Conservation (phyloP, 768 basidiomycete genomes). For the Collybia sordida region DNA sequence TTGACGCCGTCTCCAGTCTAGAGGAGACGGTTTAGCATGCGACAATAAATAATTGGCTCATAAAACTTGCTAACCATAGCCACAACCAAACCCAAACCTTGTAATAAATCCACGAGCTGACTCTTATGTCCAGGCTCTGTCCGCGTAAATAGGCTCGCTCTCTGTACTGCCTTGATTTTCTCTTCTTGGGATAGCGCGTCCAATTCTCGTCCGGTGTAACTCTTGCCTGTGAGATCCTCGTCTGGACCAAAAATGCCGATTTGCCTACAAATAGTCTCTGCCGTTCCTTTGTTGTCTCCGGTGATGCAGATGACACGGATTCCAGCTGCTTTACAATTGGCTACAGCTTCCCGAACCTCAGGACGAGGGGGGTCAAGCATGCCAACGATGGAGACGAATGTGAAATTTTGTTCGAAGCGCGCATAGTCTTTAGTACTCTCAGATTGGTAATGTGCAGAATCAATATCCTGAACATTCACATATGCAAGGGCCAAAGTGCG, state of each 20-base stretch:
- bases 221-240: constrained; percentile 92
- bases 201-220: constrained; percentile 91
- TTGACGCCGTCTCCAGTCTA: constrained; percentile 98
- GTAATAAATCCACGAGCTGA: constrained; percentile 91
- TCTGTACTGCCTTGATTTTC: constrained; percentile 83
- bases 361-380: constrained; percentile 99
- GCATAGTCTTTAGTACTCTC: constrained; percentile 80
- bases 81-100: constrained; percentile 88
- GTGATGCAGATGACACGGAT: constrained; percentile 98
- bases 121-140: constrained; percentile 96
- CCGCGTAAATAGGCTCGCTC: constrained; percentile 87
- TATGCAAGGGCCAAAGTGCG: constrained; percentile 93
- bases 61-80: constrained; percentile 76
- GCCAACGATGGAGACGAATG: constrained; percentile 93
- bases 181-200: constrained; percentile 79
- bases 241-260: constrained; percentile 89
- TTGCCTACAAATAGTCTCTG: constrained; percentile 94
- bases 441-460: constrained; percentile 79
- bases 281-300: constrained; percentile 96
- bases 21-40: constrained; percentile 2
- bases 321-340: constrained; percentile 88
- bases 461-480: constrained; percentile 71
- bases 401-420: constrained; percentile 88
- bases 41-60: background rate
- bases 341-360: constrained; percentile 84